phyloP scores from a whole-genome alignment of 768 basidiomycete genomes.

The Antrodiella citrinella region DNA sequence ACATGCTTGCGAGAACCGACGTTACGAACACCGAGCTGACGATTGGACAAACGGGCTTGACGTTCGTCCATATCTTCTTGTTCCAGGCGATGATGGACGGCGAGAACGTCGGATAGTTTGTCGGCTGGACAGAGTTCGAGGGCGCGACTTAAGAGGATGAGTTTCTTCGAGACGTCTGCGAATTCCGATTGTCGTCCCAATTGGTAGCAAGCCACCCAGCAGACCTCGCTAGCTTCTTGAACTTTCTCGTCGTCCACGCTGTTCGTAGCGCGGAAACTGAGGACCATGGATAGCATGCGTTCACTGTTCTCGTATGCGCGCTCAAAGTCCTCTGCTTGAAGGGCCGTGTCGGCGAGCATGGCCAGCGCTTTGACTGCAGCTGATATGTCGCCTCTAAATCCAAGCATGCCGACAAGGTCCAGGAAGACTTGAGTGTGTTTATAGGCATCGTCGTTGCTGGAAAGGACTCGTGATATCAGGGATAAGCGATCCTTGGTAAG shows the following conservation, averaged over 20 bases:
- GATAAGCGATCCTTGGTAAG: constrained; percentile 83
- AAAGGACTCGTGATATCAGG: constrained; percentile 80
- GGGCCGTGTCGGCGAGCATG: constrained; percentile 86
- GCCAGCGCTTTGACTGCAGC: constrained; percentile 78
- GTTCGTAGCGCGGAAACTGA: constrained; percentile 33
- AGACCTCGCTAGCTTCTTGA: constrained; percentile 66
- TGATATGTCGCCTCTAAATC: constrained; percentile 59
- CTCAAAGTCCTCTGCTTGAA: constrained; percentile 72
- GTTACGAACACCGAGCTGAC: constrained; percentile 11
- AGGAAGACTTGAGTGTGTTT: constrained; percentile 89
- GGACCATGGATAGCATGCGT: constrained; percentile 59
- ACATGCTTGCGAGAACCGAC: constrained; percentile 11
- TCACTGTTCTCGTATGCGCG: constrained; percentile 66
- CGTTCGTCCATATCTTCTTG: constrained; percentile 49
- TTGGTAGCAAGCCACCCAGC: constrained; percentile 87
- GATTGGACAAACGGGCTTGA: constrained; percentile 31
- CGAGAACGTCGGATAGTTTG: constrained; percentile 67
- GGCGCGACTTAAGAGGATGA: constrained; percentile 69
- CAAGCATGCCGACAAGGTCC: constrained; percentile 84
- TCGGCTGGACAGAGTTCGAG: constrained; percentile 83
- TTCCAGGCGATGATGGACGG: constrained; percentile 70
- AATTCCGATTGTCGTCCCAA: constrained; percentile 80
- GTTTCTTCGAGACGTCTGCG: constrained; percentile 54
- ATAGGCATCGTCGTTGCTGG: constrained; percentile 79
- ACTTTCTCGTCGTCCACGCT: constrained; percentile 32